Percentiles rank a stretch among this genome's conserved stretches.
phyloP scores from a whole-genome alignment of 2,329 filamentous ascomycete species.

The Aspergillus aculeatinus region DNA sequence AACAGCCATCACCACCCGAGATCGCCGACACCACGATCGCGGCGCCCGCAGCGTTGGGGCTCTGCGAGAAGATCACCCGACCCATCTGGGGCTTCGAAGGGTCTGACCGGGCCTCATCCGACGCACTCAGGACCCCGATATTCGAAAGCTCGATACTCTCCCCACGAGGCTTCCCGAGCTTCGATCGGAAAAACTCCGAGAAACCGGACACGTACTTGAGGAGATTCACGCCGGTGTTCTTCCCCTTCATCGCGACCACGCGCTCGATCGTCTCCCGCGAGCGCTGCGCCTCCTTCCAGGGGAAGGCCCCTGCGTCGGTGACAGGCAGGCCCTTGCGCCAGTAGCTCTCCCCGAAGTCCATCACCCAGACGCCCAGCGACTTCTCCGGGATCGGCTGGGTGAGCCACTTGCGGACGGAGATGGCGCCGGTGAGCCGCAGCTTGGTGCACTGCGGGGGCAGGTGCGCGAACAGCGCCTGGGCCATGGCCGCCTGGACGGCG shows the following conservation, averaged over 20 bases:
- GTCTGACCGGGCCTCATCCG: constrained; percentile 2
- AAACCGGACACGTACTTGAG: constrained; percentile 44
- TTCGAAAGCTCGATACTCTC: constrained; percentile 49
- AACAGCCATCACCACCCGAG: constrained; percentile 47
- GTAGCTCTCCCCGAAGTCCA: constrained; percentile 35
- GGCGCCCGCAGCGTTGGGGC: constrained; percentile 38
- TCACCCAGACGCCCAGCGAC: constrained; percentile 40
- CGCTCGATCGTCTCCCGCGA: constrained; percentile 32
- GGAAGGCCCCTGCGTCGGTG: constrained; percentile 19
- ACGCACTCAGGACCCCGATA: constrained; percentile 38
- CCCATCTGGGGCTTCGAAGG: constrained; percentile 31
- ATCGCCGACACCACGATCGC: constrained; percentile 42
- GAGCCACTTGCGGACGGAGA: constrained; percentile 43
- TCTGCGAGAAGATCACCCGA: constrained; percentile 49
- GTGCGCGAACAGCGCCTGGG: constrained; percentile 38
- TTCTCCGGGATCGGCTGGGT: constrained; percentile 35
- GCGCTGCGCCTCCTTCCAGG: constrained; percentile 36
- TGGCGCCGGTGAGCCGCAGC: constrained; percentile 34
- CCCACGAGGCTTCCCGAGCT: constrained; percentile 40
- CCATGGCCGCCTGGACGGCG: constrained; percentile 40
- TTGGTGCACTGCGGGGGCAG: constrained; percentile 30
- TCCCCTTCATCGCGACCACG: constrained; percentile 28
- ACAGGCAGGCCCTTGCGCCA: constrained; percentile 19
- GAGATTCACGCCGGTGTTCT: constrained; percentile 37
- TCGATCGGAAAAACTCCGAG: constrained; percentile 35